Evolutionary conservation across 1,284 basidiomycete genomes (phyloP).

Genomic region (Apiotrichum domesticum): DNA sequence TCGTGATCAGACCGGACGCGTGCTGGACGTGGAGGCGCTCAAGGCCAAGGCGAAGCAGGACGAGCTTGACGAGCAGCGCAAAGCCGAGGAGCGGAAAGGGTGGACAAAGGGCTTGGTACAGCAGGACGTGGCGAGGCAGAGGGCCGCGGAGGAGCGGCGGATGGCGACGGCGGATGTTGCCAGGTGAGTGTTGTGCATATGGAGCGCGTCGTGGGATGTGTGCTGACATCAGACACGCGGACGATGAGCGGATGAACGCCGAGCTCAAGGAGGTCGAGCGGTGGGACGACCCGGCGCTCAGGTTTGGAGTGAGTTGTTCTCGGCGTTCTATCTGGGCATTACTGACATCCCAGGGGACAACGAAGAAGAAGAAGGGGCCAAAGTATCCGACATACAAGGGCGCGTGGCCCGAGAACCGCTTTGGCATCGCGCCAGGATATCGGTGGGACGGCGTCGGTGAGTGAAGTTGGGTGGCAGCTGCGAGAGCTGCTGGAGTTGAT

Average conservation of each 20-base stretch:
- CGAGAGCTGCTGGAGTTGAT: background rate
- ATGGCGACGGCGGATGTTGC: constrained; percentile 64
- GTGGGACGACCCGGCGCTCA: constrained; percentile 93
- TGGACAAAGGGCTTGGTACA: constrained; percentile 95
- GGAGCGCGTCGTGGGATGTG: background rate
- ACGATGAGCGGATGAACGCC: constrained; percentile 79
- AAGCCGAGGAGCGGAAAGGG: constrained; percentile 83
- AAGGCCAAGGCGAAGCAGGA: constrained; percentile 70
- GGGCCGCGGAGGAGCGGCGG: constrained; percentile 59
- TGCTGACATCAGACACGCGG: constrained; percentile 52
- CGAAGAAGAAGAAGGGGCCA: constrained; percentile 75
- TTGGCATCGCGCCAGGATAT: constrained; percentile 88
- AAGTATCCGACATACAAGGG: constrained; percentile 78
- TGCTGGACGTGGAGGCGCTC: constrained; percentile 79
- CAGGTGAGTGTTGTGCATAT: constrained; percentile 46
- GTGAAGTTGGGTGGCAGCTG: constrained; percentile 67
- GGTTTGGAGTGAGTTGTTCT: constrained; percentile 66
- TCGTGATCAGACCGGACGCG: constrained; percentile 79
- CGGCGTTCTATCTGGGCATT: constrained; percentile 52
- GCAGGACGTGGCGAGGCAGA: constrained; percentile 65
- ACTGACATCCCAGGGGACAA: constrained; percentile 45
- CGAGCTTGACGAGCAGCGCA: constrained; percentile 72
- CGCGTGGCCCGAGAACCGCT: constrained; percentile 89
- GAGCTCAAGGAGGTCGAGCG: constrained; percentile 69
- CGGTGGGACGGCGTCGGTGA: constrained; percentile 93